Conservation (phyloP, 2,329 filamentous ascomycete species). For the Neonectria neomacrospora region DNA sequence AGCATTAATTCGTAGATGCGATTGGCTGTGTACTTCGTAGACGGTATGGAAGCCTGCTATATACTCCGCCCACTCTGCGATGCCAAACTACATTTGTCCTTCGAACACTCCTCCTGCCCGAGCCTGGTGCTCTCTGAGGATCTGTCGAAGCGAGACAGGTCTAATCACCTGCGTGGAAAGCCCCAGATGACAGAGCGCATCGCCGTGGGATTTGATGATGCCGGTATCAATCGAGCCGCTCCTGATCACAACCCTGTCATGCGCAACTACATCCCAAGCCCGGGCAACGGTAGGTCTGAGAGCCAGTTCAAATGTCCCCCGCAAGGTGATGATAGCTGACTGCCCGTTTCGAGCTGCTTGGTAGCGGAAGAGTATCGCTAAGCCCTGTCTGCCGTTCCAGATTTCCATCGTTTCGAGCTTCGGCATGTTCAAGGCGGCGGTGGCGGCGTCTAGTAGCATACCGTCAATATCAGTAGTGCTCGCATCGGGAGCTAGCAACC, state of each 20-base stretch:
- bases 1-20: no score
- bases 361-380: slow-evolving; percentile 42
- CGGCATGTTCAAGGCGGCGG: slow-evolving; percentile 42
- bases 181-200: slow-evolving; percentile 32
- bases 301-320: slow-evolving; percentile 14
- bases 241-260: slow-evolving; percentile 16
- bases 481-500: slow-evolving; percentile 38
- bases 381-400: slow-evolving; percentile 43
- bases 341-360: slow-evolving; percentile 5
- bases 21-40: no score
- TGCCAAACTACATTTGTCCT: no score
- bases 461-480: slow-evolving; percentile 35
- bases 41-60: no score
- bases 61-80: no score
- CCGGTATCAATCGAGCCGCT: slow-evolving; percentile 17
- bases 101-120: not conserved
- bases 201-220: slow-evolving; percentile 25
- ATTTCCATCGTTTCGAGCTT: slow-evolving; percentile 47
- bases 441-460: slow-evolving; percentile 44
- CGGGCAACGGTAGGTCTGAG: not conserved
- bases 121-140: slow-evolving; percentile 20
- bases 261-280: slow-evolving; percentile 30
- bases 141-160: slow-evolving; percentile 31
- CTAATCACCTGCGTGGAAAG: slow-evolving; percentile 26
- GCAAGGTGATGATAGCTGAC: slow-evolving; percentile 11